These are phyloP conservation scores for Clonostachys byssicola DNA, from an alignment of 2,329 filamentous ascomycete genomes.

Conservation along the genomic window DNA sequence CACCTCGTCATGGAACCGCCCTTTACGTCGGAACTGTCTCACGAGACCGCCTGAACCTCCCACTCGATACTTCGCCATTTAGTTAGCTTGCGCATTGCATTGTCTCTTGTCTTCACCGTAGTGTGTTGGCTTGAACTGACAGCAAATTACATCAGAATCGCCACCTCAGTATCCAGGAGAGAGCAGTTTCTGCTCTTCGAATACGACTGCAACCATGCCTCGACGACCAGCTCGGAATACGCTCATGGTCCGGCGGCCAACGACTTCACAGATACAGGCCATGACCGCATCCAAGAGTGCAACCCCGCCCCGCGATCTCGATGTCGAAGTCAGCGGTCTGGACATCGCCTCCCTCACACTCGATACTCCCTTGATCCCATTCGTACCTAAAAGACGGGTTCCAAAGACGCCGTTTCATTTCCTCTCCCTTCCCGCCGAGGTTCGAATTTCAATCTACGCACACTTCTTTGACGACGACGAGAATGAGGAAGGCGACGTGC, in stretches of 20 bases:
- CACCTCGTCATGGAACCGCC: conserved; percentile 52
- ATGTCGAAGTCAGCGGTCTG: conserved; percentile 22
- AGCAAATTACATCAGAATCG: no score
- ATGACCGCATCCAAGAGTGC: no score
- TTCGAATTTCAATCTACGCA: conserved; percentile 66
- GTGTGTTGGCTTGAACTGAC: no score
- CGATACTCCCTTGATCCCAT: conserved; percentile 23
- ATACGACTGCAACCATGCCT: no score
- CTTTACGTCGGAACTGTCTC: conserved; percentile 36
- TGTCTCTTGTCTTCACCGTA: no score
- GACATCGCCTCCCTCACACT: conserved; percentile 39
- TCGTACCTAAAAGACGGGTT: conserved; percentile 18
- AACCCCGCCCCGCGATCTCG: background rate
- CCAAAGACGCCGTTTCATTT: conserved; percentile 54
- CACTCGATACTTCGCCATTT: no score
- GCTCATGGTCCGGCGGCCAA: no score
- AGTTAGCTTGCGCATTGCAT: no score
- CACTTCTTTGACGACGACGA: conserved; percentile 49
- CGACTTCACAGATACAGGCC: no score
- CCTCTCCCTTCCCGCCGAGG: conserved; percentile 63
- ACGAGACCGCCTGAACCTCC: conserved; percentile 6
- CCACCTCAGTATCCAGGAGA: no score
- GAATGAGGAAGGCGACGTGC: conserved; percentile 20
- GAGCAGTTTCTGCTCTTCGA: no score
- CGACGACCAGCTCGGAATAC: no score